These are phyloP conservation scores for Pichia nanzhaoensis DNA, from an alignment of 805 yeast genomes.

Conservation along the genomic window DNA sequence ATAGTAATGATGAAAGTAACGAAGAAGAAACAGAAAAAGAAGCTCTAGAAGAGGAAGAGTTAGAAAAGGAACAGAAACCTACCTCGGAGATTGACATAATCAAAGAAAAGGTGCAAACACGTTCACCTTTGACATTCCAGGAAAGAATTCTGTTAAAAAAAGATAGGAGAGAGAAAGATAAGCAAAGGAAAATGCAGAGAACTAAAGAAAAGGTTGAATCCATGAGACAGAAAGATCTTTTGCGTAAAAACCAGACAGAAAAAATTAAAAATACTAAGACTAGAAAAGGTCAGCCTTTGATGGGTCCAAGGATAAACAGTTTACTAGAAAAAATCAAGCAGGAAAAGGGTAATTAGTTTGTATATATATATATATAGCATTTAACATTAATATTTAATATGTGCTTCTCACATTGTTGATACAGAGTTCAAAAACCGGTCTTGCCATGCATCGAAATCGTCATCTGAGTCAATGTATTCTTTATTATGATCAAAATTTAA, in stretches of 20 bases:
- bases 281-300: conserved; percentile 74
- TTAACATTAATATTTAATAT: not conserved
- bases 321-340: conserved; percentile 67
- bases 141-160: conserved; percentile 41
- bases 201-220: conserved; percentile 28
- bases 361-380: not conserved
- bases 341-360: conserved; percentile 7
- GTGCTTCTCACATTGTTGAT: no score
- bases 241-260: conserved; percentile 37
- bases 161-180: conserved; percentile 39
- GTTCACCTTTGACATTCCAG: conserved; percentile 31
- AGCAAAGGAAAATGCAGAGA: conserved; percentile 35
- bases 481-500: no score
- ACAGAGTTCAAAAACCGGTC: no score
- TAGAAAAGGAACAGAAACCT: conserved; percentile 1
- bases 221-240: conserved; percentile 36
- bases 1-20: conserved; percentile 13
- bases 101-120: conserved; percentile 24
- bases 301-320: conserved; percentile 82
- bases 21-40: conserved; percentile 14
- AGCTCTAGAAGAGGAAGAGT: not conserved
- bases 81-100: conserved; percentile 25
- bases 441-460: no score
- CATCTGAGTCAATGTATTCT: no score
- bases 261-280: conserved; percentile 47